Evolutionary conservation across 179 eudicot genomes (phyloP), one percentile per base, ranked within the genome.

Genomic region (Sideroxylon spinosum): DNA sequence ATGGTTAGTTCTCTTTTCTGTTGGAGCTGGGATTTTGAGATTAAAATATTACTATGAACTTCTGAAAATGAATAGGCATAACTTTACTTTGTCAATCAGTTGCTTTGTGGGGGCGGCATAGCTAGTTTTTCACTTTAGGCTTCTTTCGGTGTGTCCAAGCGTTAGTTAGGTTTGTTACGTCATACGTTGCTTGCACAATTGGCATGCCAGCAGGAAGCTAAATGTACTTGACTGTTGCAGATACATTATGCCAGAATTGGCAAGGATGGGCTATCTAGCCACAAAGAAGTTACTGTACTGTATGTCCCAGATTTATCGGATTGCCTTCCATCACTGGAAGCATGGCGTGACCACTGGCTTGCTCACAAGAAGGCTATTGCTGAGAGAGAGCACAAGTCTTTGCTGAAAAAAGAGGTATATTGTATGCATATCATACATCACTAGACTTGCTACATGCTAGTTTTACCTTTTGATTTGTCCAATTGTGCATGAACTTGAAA

Each of bases 191-290:
- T 66, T 80, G 52, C 61, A 26, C 8, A 59, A 19, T 44, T 57
- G 70, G 69, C 49, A 56, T 74, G 37, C 37, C 19, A 53, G 63
- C 68, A 53, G 67, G 22, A 17, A 78, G 73, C 73, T 79, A 52
- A 67, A 44, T 56, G 69, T 77, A 23, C 53, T 26, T 72, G 66
- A 62, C n/a, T 48, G 87, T 60, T 86, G 81, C 93, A 95, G 99
- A 92, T 95, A 87, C 99, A 95, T 86, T 95, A 95, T 88, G 93
- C 91, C 59, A 83, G 98, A 89, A 79, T 93, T 82, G 99, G 99
- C 63, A 77, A 88, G 70, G 96, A 93, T 86, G 99, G 99, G 74
- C 83, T 89, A 52, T 93, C 90, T 81, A 95, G 97, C 79, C 98
- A 95, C 79, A 95, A 88, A 75, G 99, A 95, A 88, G 84, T 95